A percentile compares a stretch with the other conserved stretches of the same genome.
Conservation (phyloP, 1,139 yeast genomes). For the Geotrichum candidum region DNA sequence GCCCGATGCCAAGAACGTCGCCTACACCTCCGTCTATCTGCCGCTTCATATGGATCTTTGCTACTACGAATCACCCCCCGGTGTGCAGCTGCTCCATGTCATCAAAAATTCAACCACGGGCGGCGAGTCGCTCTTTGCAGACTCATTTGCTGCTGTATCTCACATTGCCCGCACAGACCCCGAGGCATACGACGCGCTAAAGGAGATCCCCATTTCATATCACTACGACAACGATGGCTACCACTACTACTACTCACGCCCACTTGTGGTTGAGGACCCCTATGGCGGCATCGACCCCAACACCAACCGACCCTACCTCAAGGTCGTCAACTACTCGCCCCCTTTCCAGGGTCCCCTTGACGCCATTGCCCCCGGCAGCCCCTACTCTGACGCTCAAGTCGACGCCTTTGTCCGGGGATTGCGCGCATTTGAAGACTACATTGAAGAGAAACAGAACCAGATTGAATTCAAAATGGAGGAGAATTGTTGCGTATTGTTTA, state of each 20-base stretch:
- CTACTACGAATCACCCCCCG: conserved; percentile 82
- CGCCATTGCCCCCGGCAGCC: conserved; percentile 27
- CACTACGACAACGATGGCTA: conserved; percentile 63
- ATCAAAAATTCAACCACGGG: conserved; percentile 59
- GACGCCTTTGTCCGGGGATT: conserved; percentile 57
- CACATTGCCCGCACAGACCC: conserved; percentile 51
- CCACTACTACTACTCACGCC: conserved; percentile 59
- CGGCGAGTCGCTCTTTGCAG: conserved; percentile 71
- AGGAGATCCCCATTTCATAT: conserved; percentile 60
- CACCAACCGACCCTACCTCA: conserved; percentile 40
- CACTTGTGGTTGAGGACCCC: conserved; percentile 57
- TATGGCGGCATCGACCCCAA: conserved; percentile 28
- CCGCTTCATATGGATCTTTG: conserved; percentile 78
- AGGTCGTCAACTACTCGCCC: conserved; percentile 69
- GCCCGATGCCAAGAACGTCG: conserved; percentile 64
- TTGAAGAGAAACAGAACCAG: conserved; percentile 53
- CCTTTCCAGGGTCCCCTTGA: conserved; percentile 84
- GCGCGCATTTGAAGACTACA: conserved; percentile 51
- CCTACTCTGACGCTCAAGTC: conserved; percentile 30
- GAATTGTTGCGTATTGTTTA: conserved; percentile 63
- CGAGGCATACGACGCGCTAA: conserved; percentile 57
- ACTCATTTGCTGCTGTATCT: conserved; percentile 63
- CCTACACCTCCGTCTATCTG: conserved; percentile 59
- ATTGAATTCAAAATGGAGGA: conserved; percentile 53
- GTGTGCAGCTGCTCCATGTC: conserved; percentile 65